Percentiles rank a stretch among this genome's conserved stretches.
Evolutionary conservation across 768 basidiomycete species (phyloP).

Genomic region (Dioszegia crocea): DNA sequence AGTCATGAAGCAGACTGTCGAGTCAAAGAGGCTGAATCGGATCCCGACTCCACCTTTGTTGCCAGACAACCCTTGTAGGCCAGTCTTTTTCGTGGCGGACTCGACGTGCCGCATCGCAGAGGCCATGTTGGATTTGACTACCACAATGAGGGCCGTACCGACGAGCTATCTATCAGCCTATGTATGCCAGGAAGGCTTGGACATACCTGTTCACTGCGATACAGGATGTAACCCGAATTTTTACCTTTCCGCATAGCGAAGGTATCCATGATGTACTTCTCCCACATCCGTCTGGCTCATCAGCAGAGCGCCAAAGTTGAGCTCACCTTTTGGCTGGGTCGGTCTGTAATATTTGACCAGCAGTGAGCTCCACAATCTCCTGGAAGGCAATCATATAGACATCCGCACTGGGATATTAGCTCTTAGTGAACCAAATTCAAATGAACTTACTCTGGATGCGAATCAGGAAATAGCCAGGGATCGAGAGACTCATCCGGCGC

Average conservation of each 20-base stretch:
- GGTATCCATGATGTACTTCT: conserved; percentile 71
- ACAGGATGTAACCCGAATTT: conserved; percentile 69
- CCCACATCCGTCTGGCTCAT: conserved; percentile 73
- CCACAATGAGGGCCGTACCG: conserved; percentile 82
- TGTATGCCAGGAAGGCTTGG: neutral
- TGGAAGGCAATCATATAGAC: conserved; percentile 89
- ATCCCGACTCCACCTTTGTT: conserved; percentile 86
- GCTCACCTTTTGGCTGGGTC: conserved; percentile 83
- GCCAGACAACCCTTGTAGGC: conserved; percentile 72
- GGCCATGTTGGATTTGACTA: conserved; percentile 73
- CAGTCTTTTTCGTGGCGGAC: conserved; percentile 75
- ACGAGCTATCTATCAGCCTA: conserved; percentile 62
- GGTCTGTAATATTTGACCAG: conserved; percentile 91
- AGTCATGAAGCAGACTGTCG: conserved; percentile 90
- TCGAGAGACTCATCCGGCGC: conserved; percentile 76
- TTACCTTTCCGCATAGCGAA: conserved; percentile 68
- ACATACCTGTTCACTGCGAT: conserved; percentile 84
- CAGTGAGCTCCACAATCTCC: conserved; percentile 96
- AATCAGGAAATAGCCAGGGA: conserved; percentile 83
- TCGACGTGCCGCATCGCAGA: conserved; percentile 86
- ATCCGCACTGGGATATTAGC: conserved; percentile 55
- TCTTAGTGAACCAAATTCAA: neutral
- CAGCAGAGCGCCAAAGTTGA: conserved; percentile 2
- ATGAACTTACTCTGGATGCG: conserved; percentile 55
- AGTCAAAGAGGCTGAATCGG: conserved; percentile 83